Conservation (phyloP, 2,329 filamentous ascomycete species). For the Aureobasidium lini region DNA sequence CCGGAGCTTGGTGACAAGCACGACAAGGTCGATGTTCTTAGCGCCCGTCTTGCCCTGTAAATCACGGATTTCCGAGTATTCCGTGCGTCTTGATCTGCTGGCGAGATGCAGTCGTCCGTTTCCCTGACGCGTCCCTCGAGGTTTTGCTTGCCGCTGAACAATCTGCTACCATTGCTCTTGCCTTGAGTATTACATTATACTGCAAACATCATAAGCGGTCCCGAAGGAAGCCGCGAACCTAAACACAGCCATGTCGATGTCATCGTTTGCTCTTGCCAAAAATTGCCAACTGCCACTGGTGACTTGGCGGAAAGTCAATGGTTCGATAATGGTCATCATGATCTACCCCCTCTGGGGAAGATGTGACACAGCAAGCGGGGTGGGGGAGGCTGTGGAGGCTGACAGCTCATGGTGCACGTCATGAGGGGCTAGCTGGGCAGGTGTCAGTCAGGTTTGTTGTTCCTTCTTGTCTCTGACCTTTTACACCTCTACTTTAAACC, state of each 20-base stretch:
- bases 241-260: not conserved
- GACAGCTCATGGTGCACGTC: not conserved
- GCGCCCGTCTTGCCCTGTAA: not conserved
- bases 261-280: not conserved
- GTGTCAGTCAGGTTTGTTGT: not conserved
- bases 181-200: not conserved
- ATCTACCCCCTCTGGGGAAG: not conserved
- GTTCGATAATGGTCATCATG: not conserved
- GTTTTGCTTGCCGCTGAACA: constrained; percentile 7
- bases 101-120: not conserved
- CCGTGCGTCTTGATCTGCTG: constrained; percentile 4
- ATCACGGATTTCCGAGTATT: not conserved
- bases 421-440: not conserved
- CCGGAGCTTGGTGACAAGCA: not conserved
- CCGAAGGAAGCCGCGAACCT: not conserved
- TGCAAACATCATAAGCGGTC: not conserved
- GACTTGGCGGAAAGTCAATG: constrained; percentile 2
- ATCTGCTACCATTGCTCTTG: not conserved
- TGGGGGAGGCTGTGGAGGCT: not conserved
- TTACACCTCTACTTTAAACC: not conserved
- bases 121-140: not conserved
- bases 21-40: not conserved
- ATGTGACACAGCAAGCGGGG: not conserved
- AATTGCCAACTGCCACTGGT: not conserved
- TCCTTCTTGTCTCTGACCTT: not conserved